Evolutionary conservation across 2,329 filamentous ascomycete genomes (phyloP), one percentile per base, ranked within the genome.

Genomic region (Exutisphaerella laricina): DNA sequence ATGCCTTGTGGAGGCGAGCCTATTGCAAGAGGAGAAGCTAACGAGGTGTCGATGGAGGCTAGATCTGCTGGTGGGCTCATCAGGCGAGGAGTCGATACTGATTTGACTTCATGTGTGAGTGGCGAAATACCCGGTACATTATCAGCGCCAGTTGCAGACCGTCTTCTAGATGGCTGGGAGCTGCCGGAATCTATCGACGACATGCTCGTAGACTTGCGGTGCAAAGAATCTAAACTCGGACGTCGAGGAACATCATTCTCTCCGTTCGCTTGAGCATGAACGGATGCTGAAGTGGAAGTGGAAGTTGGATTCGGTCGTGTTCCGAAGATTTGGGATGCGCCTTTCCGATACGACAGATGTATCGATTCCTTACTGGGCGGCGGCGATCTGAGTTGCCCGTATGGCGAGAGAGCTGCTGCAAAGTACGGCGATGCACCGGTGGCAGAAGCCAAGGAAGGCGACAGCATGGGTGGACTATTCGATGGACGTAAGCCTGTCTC

Each of bases 301-400:
- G 39, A 13, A 5, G 41, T 33, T 2, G 53, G 51, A 20, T 48
- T 30, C 6, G 59, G 58, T 9, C 58, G 48, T 14, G 55, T 54
- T 13, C 68, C 63, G 22, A 71, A 69, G 10, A 72, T 67, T 43
- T 73, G 70, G 13, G 70, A 72, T 5, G 65, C 69, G 20, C 70
- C 70, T 53, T 71, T 73, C 18, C 70, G 62, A 46, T 73, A 72
- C 1, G 70, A 72, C 5, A 72, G 56, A 50, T 72, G 70, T 12
- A 70, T 68, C 45, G 64, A 70, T 26, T 72, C 70, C 44, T 71
- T 72, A 8, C 62, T 64, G 5, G 70, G 70, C 4, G 70, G 72
- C 12, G 63, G 62, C 7, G 69, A 63, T n/a, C 66, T 60, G 14
- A 64, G 50, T 9, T 32, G 41, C 49, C 51, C 41, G 44, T 54